Conservation (phyloP, 805 yeast species). For the Hanseniaspora guilliermondii region DNA sequence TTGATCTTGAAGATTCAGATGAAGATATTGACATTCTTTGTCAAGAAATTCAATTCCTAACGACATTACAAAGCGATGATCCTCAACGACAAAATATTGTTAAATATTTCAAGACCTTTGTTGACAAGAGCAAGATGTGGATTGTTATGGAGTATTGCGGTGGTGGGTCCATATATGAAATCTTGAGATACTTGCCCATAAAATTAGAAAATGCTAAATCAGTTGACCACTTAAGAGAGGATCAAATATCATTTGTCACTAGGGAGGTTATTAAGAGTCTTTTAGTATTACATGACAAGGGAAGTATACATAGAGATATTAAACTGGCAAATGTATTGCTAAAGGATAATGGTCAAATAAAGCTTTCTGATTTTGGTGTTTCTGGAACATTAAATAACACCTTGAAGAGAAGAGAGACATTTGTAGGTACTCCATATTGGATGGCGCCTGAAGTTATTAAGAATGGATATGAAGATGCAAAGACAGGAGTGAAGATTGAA, state of each 20-base stretch:
- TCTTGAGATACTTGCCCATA: slow-evolving; percentile 42
- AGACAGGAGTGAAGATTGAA: background rate
- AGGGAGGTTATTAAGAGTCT: slow-evolving; percentile 59
- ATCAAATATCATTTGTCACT: slow-evolving; percentile 47
- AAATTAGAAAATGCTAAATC: slow-evolving; percentile 13
- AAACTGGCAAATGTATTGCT: slow-evolving; percentile 80
- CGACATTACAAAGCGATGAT: slow-evolving; percentile 41
- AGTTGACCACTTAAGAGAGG: slow-evolving; percentile 36
- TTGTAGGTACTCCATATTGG: slow-evolving; percentile 96
- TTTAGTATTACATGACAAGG: slow-evolving; percentile 59
- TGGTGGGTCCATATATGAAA: slow-evolving; percentile 80
- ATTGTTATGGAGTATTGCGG: slow-evolving; percentile 92
- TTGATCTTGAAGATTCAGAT: slow-evolving; percentile 64
- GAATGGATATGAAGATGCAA: slow-evolving; percentile 25
- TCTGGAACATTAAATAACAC: slow-evolving; percentile 70
- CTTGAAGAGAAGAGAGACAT: slow-evolving; percentile 50
- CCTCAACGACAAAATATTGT: slow-evolving; percentile 42
- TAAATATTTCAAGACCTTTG: slow-evolving; percentile 48
- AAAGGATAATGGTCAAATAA: slow-evolving; percentile 55
- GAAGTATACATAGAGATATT: slow-evolving; percentile 77
- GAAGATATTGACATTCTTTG: slow-evolving; percentile 62
- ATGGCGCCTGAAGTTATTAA: slow-evolving; percentile 96
- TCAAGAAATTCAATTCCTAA: slow-evolving; percentile 67
- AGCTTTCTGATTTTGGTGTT: slow-evolving; percentile 89
- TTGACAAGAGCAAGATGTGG: slow-evolving; percentile 56